Percentiles rank a stretch among this genome's conserved stretches.
These are phyloP conservation scores for Cymbidium sinense DNA, from an alignment of 106 monocot species.

Conservation along the genomic window DNA sequence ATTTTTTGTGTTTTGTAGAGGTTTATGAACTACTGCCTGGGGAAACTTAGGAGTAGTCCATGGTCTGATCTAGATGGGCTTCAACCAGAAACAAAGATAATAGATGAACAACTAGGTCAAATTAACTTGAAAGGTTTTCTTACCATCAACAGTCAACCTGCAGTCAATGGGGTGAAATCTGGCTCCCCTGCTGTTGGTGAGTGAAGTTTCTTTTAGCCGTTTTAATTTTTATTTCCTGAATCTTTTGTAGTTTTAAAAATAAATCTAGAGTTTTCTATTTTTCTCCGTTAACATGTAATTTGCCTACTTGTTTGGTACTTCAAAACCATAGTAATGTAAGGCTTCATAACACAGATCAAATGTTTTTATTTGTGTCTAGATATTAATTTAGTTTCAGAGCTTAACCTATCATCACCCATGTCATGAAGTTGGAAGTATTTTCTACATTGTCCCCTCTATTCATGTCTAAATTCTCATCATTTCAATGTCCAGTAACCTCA, in stretches of 20 bases:
- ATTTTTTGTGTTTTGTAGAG: slow-evolving; percentile 28
- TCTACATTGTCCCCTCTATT: no score
- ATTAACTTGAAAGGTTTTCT: slow-evolving; percentile 82
- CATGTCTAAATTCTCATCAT: no score
- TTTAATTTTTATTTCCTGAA: not conserved
- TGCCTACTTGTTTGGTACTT: no score
- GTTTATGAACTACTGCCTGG: slow-evolving; percentile 73
- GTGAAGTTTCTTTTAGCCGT: slow-evolving; percentile 6
- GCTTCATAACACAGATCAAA: no score
- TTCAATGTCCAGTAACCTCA: no score
- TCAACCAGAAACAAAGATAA: slow-evolving; percentile 90
- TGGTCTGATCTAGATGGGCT: slow-evolving; percentile 92
- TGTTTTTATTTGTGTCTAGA: no score
- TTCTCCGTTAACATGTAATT: no score
- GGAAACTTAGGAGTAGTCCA: slow-evolving; percentile 72
- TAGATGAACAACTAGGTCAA: slow-evolving; percentile 58
- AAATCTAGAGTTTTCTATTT: not conserved
- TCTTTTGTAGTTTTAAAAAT: not conserved
- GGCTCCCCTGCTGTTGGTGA: slow-evolving; percentile 66
- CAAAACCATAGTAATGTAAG: no score
- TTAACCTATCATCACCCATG: no score
- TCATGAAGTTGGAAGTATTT: no score
- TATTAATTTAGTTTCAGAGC: no score
- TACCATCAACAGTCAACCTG: slow-evolving; percentile 91
- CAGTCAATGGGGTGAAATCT: slow-evolving; percentile 81